Evolutionary conservation across 148 eudicot species (phyloP), one percentile per base, ranked within the genome.

Genomic region (Beta vulgaris): DNA sequence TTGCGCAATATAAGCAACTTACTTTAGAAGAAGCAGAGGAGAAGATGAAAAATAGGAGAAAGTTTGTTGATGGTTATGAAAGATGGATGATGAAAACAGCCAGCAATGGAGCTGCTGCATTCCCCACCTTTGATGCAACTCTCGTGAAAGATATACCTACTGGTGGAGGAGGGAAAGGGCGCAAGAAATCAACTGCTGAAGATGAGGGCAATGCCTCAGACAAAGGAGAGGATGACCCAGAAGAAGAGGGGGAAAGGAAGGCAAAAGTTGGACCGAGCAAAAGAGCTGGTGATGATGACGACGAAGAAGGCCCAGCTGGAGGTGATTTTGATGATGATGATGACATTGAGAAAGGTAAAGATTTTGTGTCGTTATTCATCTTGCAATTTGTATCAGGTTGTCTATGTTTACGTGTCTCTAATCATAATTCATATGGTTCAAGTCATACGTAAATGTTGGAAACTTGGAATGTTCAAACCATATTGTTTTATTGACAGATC

Each of bases 51-150:
- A 94, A 94, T 81, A 88, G 98, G 86, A 85, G 93, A 77, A 92
- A 88, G 84, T 87, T 93, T 69, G 92, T 97, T 9, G 97, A 94
- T 78, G 98, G 98, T 18, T 92, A 92, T 70, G 77, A 90, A 79
- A 87, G 98, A 79, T 94, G 98, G 98, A 90, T 94, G 96, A 94
- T 94, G 98, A 94, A 94, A 85, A 89, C 93, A 40, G 96, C 96
- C n/a, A 92, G 85, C 80, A 89, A 83, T 72, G 98, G 97, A 57
- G 76, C 98, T 69, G 92, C 96, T 34, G 91, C 90, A 19, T 92
- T 94, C 84, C 90, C 91, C 76, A 90, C 87, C 82, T 85, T 82
- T 48, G 93, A 83, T 68, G 88, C 83, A 61, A 74, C 70, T 76
- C 86, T 89, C 75, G 86, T 88, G 19, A 81, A 85, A 81, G 92